Conservation (phyloP, 768 basidiomycete species). For the Cantharellus anzutake region DNA sequence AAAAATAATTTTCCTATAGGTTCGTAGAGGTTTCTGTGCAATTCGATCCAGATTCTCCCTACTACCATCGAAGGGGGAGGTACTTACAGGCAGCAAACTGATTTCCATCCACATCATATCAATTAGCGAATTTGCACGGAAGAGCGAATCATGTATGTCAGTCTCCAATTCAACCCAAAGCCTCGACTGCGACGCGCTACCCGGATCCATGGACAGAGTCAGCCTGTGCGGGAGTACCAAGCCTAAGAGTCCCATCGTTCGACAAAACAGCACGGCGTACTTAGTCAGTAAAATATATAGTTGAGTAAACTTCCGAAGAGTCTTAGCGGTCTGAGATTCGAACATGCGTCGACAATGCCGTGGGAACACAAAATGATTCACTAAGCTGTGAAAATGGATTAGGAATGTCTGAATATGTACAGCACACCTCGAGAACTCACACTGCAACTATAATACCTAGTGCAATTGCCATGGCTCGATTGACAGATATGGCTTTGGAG, state of each 20-base stretch:
- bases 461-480: slow-evolving; percentile 25
- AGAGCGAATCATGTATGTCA: background rate
- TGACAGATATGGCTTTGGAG: slow-evolving; percentile 22
- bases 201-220: too few relatives aligned
- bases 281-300: slow-evolving; percentile 18
- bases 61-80: background rate
- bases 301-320: slow-evolving; percentile 22
- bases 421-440: background rate
- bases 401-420: background rate
- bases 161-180: background rate
- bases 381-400: slow-evolving; percentile 6
- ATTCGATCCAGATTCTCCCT: slow-evolving; percentile 11
- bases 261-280: background rate
- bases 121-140: slow-evolving; percentile 19
- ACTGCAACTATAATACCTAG: slow-evolving; percentile 28
- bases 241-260: too few relatives aligned
- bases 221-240: too few relatives aligned
- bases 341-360: slow-evolving; percentile 29
- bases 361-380: slow-evolving; percentile 29
- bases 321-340: slow-evolving; percentile 22
- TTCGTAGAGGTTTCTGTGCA: slow-evolving; percentile 23
- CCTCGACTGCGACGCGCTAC: too few relatives aligned
- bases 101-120: slow-evolving; percentile 28
- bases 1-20: slow-evolving; percentile 22
- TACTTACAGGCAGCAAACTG: slow-evolving; percentile 27